These are phyloP conservation scores for Triticum turgidum DNA, from an alignment of 176 grass and related monocot species.

Conservation along the genomic window DNA sequence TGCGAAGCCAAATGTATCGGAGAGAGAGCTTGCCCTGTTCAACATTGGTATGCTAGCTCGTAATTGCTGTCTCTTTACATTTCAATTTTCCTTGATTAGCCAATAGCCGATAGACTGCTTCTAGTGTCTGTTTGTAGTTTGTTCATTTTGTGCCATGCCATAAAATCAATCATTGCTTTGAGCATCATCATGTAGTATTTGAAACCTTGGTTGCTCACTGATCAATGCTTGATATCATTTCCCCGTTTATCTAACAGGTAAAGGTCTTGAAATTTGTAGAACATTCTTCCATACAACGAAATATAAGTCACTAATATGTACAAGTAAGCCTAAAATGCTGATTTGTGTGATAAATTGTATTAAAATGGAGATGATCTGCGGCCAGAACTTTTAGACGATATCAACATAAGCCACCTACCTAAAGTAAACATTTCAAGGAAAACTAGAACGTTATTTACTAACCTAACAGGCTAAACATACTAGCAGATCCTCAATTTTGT, in stretches of 20 bases:
- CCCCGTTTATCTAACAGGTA: conserved; percentile 12
- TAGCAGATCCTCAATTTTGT: not conserved
- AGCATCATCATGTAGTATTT: not conserved
- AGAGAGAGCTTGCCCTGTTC: conserved; percentile 72
- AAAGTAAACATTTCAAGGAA: not conserved
- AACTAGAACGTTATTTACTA: not conserved
- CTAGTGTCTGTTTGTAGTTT: not conserved
- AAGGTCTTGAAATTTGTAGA: not conserved
- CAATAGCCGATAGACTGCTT: not conserved
- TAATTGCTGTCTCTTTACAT: not conserved
- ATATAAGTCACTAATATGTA: not conserved
- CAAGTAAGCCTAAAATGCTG: not conserved
- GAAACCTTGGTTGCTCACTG: not conserved
- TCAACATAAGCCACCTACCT: not conserved
- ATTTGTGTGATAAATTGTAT: not conserved
- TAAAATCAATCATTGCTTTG: not conserved
- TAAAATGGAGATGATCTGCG: not conserved
- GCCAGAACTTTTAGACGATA: not conserved
- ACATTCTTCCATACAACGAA: not conserved
- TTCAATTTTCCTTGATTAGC: not conserved
- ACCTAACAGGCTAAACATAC: not conserved
- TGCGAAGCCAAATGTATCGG: conserved; percentile 44
- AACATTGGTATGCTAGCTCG: conserved; percentile 62
- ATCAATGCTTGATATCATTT: not conserved
- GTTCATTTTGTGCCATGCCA: not conserved